Evolutionary conservation across 345 rosid species (phyloP).

Genomic region (Erodium maritimum): DNA sequence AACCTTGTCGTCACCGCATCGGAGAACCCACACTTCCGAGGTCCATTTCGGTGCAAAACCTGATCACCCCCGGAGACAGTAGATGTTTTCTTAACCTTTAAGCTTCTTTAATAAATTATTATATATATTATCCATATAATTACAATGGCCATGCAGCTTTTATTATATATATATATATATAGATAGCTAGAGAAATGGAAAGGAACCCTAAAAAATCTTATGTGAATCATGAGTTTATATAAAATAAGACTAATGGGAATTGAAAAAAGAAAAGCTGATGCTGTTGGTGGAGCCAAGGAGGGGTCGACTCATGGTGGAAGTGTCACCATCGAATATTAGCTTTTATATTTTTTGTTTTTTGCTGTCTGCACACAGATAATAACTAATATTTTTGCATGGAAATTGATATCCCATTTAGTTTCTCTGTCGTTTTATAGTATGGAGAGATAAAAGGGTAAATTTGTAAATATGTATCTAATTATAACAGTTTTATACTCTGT

Average conservation of each 20-base stretch:
- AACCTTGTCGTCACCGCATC: no score
- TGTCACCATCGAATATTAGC: conserved; percentile 14
- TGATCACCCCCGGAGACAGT: no score
- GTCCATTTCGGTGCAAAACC: no score
- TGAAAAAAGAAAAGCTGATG: conserved; percentile 12
- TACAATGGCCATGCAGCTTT: conserved; percentile 19
- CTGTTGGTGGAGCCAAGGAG: conserved; percentile 25
- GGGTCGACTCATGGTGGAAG: conserved; percentile 25
- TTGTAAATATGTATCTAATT: no score
- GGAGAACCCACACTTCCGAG: no score
- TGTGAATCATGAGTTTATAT: conserved; percentile 2
- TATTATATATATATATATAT: no score
- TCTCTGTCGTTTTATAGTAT: no score
- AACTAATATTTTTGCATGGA: neutral
- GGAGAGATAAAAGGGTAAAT: no score
- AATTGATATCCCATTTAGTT: no score
- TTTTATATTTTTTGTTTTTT: neutral
- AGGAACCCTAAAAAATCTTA: conserved; percentile 14
- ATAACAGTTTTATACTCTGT: no score
- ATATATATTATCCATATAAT: neutral
- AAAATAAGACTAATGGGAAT: conserved; percentile 6
- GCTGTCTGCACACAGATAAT: neutral
- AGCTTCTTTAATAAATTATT: neutral
- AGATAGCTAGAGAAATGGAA: neutral
- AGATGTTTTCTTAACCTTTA: neutral